Evolutionary conservation across 768 basidiomycete species (phyloP).

Genomic region (Grammothele lineata): DNA sequence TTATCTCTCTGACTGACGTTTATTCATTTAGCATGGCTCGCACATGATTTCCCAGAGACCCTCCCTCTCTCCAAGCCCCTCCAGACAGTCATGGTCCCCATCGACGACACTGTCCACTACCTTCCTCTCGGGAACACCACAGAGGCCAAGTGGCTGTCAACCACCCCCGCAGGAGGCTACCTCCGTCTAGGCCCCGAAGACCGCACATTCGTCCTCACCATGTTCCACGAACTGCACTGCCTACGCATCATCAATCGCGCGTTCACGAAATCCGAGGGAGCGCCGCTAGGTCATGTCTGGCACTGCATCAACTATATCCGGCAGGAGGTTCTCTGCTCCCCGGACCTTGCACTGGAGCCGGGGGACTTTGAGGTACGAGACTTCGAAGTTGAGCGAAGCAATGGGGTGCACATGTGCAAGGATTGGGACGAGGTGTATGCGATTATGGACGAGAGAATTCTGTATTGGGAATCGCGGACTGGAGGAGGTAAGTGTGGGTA

Average conservation of each 20-base stretch:
- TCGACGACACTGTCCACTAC: constrained; percentile 31
- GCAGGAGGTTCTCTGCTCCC: constrained; percentile 27
- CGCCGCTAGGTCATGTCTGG: constrained; percentile 22
- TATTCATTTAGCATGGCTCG: constrained; percentile 23
- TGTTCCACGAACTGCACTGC: constrained; percentile 38
- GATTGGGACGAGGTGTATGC: constrained; percentile 4
- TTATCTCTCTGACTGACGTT: background rate
- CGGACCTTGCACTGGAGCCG: constrained; percentile 30
- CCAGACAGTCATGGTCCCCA: constrained; percentile 15
- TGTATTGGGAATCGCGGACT: constrained; percentile 2
- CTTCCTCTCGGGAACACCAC: constrained; percentile 22
- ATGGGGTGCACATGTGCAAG: constrained; percentile 7
- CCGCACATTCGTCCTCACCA: constrained; percentile 31
- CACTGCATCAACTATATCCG: constrained; percentile 34
- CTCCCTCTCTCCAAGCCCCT: constrained; percentile 18
- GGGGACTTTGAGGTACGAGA: constrained; percentile 16
- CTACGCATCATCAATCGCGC: constrained; percentile 24
- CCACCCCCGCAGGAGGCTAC: constrained; percentile 25
- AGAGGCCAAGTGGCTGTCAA: constrained; percentile 26
- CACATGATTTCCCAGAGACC: constrained; percentile 26
- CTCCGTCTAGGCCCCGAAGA: constrained; percentile 28
- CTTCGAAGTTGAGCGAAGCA: constrained; percentile 16
- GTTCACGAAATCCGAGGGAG: constrained; percentile 20
- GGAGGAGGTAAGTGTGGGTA: constrained; percentile 2
- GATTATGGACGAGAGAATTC: constrained; percentile 1